These are phyloP conservation scores for Alternaria sp. DNA, from an alignment of 2,329 filamentous ascomycete species.

Conservation along the genomic window DNA sequence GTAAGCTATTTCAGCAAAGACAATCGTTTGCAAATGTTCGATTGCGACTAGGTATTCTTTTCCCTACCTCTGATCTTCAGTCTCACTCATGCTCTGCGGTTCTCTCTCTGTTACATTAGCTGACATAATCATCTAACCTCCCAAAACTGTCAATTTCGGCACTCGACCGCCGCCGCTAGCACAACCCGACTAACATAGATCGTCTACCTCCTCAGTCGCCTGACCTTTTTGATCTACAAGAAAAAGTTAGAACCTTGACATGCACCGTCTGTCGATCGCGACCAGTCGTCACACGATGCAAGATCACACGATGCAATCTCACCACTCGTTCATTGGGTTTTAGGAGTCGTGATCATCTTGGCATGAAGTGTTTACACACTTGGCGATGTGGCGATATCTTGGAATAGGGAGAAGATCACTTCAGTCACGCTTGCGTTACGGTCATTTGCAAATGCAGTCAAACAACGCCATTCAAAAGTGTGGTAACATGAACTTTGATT, in stretches of 20 bases:
- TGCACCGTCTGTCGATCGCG: background rate
- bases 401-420: background rate
- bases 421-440: background rate
- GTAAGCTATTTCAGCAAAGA: background rate
- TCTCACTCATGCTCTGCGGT: background rate
- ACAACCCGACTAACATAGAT: background rate
- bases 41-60: background rate
- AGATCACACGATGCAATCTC: conserved; percentile 7
- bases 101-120: conserved; percentile 1
- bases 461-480: background rate
- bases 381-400: background rate
- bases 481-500: background rate
- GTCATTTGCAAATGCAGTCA: background rate
- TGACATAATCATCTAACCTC: conserved; percentile 1
- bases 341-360: background rate
- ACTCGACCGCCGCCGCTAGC: background rate
- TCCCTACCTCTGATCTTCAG: background rate
- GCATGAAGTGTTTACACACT: background rate
- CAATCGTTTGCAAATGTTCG: background rate
- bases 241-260: background rate
- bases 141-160: conserved; percentile 10
- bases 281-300: conserved; percentile 1
- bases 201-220: conserved; percentile 4
- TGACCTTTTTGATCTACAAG: conserved; percentile 4
- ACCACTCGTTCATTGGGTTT: conserved; percentile 6